A percentile compares a stretch with the other conserved stretches of the same genome.
phyloP scores from a whole-genome alignment of 768 basidiomycete genomes.

The Podaxis sp. region DNA sequence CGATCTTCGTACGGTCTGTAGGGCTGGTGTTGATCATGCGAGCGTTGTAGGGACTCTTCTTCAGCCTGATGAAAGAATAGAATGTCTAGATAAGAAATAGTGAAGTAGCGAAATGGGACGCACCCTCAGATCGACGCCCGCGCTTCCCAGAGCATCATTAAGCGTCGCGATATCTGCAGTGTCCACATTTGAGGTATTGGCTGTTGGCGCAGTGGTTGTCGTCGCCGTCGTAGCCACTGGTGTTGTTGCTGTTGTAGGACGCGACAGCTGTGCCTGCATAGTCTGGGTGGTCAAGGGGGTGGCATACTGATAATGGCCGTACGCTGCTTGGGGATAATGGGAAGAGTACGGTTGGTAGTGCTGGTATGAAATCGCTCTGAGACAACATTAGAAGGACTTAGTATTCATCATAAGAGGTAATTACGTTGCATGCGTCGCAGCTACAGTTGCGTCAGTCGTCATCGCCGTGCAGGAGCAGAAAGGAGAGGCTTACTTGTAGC shows the following conservation, averaged over 20 bases:
- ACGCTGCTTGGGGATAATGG: conserved; percentile 44
- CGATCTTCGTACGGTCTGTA: conserved; percentile 78
- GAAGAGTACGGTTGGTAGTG: conserved; percentile 46
- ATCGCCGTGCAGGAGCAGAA: neutral
- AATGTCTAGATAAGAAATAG: neutral
- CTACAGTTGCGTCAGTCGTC: neutral
- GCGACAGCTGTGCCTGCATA: conserved; percentile 22
- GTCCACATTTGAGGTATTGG: conserved; percentile 42
- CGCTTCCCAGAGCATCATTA: conserved; percentile 84
- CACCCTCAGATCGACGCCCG: conserved; percentile 84
- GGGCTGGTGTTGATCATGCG: conserved; percentile 57
- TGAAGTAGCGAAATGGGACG: conserved; percentile 22
- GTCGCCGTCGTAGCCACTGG: conserved; percentile 24
- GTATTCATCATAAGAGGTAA: conserved; percentile 14
- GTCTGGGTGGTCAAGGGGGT: conserved; percentile 29
- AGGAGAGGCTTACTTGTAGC: neutral
- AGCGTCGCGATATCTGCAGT: conserved; percentile 74
- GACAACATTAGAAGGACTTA: conserved; percentile 16
- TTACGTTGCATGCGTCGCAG: conserved; percentile 10
- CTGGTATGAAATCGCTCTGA: conserved; percentile 48
- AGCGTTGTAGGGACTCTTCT: conserved; percentile 76
- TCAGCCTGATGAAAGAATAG: conserved; percentile 59
- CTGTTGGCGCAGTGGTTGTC: conserved; percentile 21
- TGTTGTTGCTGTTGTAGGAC: conserved; percentile 23
- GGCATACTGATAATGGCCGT: conserved; percentile 48